Evolutionary conservation across 306 rosid genomes (phyloP).

Genomic region (Lablab purpureus): DNA sequence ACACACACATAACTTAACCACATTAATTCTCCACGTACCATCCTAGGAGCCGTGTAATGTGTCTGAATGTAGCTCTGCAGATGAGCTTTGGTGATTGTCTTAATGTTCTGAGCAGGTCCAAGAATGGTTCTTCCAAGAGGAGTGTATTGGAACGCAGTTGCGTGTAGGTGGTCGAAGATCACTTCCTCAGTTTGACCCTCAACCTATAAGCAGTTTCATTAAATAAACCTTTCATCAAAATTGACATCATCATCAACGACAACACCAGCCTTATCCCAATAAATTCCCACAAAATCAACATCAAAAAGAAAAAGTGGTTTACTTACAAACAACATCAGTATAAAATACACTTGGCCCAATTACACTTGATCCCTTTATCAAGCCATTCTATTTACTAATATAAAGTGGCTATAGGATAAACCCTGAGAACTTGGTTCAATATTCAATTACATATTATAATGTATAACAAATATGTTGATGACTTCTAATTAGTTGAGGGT

Average conservation of each 20-base stretch:
- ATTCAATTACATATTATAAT: too few relatives aligned
- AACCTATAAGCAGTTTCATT: conserved; percentile 58
- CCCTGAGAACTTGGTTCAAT: not conserved
- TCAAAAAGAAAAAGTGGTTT: not conserved
- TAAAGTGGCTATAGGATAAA: not conserved
- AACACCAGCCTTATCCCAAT: not conserved
- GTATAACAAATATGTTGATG: not conserved
- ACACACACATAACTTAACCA: not conserved
- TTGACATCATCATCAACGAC: not conserved
- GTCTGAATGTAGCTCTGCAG: conserved; percentile 82
- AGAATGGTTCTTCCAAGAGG: conserved; percentile 94
- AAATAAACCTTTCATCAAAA: not conserved
- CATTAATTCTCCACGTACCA: conserved; percentile 56
- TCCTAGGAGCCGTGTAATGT: conserved; percentile 93
- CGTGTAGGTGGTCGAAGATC: conserved; percentile 88
- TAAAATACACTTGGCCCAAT: not conserved
- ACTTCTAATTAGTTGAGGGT: not conserved
- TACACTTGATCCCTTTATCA: not conserved
- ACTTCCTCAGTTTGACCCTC: conserved; percentile 97
- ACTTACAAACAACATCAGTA: not conserved
- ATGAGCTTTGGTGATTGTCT: conserved; percentile 81
- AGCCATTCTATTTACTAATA: not conserved
- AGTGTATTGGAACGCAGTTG: conserved; percentile 93
- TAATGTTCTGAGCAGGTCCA: conserved; percentile 87
- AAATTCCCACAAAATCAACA: not conserved